phyloP scores from a whole-genome alignment of 345 rosid species.

The Populus pruinosa region DNA sequence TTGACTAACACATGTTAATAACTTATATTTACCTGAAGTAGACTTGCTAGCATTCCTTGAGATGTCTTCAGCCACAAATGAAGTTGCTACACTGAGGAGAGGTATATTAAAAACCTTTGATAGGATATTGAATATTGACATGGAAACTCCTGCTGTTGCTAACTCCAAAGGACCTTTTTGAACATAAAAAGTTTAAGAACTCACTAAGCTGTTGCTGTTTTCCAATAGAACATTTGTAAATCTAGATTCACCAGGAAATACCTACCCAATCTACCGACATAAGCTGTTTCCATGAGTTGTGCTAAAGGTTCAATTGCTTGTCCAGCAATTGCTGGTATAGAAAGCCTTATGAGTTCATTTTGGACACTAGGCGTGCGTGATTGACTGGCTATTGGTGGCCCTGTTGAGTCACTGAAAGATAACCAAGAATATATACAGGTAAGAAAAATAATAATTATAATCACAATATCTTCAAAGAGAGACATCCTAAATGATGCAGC shows the following conservation, averaged over 20 bases:
- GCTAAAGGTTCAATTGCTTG: conserved; percentile 87
- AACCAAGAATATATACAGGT: not conserved
- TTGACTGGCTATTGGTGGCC: conserved; percentile 15
- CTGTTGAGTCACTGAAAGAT: conserved; percentile 40
- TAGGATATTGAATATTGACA: conserved; percentile 70
- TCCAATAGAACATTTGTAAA: not conserved
- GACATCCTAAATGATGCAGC: not conserved
- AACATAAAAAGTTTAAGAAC: not conserved
- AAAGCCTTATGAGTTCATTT: conserved; percentile 66
- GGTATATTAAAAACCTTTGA: conserved; percentile 92
- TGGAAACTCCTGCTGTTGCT: conserved; percentile 83
- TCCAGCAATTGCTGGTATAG: conserved; percentile 86
- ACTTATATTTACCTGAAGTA: conserved; percentile 37
- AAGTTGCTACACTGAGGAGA: conserved; percentile 88
- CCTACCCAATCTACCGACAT: conserved; percentile 86
- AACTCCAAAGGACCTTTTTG: conserved; percentile 68
- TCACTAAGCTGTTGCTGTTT: conserved; percentile 1
- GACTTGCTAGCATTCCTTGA: conserved; percentile 46
- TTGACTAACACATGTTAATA: not conserved
- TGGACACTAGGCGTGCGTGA: conserved; percentile 42
- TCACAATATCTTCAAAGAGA: too few species aligned
- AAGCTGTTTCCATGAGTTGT: conserved; percentile 90
- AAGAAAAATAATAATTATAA: not conserved
- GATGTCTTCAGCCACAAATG: conserved; percentile 91
- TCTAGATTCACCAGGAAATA: not conserved